Conservation (phyloP, 2,329 filamentous ascomycete species). For the Ceratocystis eucalypticola region DNA sequence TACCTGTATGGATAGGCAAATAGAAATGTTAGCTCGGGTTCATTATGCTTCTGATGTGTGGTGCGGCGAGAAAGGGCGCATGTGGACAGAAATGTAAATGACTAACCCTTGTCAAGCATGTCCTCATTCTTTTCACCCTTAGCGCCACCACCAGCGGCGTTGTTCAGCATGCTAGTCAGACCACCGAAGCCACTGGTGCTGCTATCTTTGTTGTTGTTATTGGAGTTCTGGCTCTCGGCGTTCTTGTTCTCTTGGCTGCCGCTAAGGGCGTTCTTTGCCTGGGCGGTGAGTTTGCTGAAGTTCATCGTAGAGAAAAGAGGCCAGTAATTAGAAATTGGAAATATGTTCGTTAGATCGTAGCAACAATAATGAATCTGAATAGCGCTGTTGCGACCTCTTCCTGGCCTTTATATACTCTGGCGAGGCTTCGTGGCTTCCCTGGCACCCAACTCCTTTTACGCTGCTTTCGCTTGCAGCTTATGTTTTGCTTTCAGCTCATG, state of each 20-base stretch:
- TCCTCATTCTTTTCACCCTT: slow-evolving; percentile 75
- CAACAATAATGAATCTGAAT: neutral
- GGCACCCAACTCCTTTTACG: neutral
- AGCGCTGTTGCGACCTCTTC: neutral
- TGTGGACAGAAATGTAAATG: neutral
- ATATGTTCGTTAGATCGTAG: neutral
- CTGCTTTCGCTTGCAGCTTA: neutral
- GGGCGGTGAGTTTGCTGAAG: slow-evolving; percentile 17
- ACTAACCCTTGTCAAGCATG: slow-evolving; percentile 61
- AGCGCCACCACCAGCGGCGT: slow-evolving; percentile 55
- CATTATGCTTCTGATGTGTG: neutral
- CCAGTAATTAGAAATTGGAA: neutral
- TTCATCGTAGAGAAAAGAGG: slow-evolving; percentile 14
- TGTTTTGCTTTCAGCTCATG: slow-evolving; percentile 9
- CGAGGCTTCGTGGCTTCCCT: neutral
- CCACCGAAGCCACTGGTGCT: slow-evolving; percentile 36
- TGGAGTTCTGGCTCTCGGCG: slow-evolving; percentile 24
- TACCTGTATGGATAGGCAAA: slow-evolving; percentile 35
- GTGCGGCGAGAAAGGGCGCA: neutral
- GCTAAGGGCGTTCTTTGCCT: slow-evolving; percentile 20
- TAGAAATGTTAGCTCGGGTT: neutral
- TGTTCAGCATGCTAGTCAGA: slow-evolving; percentile 57
- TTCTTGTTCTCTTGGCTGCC: slow-evolving; percentile 12
- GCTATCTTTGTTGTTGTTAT: slow-evolving; percentile 24
- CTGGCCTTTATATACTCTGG: neutral